Evolutionary conservation across 1,284 basidiomycete species (phyloP).

Genomic region (Meripilus lineatus): DNA sequence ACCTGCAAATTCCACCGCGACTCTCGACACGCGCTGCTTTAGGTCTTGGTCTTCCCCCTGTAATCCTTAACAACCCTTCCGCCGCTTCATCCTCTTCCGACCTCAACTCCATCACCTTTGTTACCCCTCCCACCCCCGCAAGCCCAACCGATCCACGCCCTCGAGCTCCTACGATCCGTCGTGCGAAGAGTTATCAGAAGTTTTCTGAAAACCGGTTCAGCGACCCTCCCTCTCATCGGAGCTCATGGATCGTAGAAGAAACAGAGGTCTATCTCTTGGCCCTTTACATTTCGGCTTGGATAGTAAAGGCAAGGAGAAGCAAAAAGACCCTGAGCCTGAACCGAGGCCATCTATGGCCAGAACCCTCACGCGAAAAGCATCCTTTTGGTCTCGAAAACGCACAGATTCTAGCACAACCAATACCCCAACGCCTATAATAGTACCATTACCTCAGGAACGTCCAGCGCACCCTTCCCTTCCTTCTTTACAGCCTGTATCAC

Average conservation of each 20-base stretch:
- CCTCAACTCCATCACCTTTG: slow-evolving; percentile 36
- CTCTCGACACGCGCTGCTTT: slow-evolving; percentile 54
- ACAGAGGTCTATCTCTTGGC: slow-evolving; percentile 40
- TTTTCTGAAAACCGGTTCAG: slow-evolving; percentile 11
- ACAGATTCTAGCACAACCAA: slow-evolving; percentile 28
- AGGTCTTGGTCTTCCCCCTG: slow-evolving; percentile 51
- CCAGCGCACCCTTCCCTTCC: slow-evolving; percentile 37
- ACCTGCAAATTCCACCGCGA: slow-evolving; percentile 35
- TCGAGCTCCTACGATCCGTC: slow-evolving; percentile 27
- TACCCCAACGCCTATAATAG: slow-evolving; percentile 19
- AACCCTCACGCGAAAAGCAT: slow-evolving; percentile 47
- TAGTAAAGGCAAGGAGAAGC: slow-evolving; percentile 39
- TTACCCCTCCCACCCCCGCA: slow-evolving; percentile 19
- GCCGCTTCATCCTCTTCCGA: slow-evolving; percentile 37
- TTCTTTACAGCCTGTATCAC: slow-evolving; percentile 44
- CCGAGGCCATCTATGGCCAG: slow-evolving; percentile 23
- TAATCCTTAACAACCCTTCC: slow-evolving; percentile 38
- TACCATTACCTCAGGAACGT: slow-evolving; percentile 15
- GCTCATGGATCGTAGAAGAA: slow-evolving; percentile 34
- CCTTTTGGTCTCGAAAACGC: slow-evolving; percentile 45
- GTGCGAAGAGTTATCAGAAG: slow-evolving; percentile 46
- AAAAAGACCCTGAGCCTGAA: slow-evolving; percentile 16
- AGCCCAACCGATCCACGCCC: slow-evolving; percentile 7
- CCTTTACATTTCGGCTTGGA: slow-evolving; percentile 36
- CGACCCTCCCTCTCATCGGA: slow-evolving; percentile 14